Evolutionary conservation across 78 protist species (phyloP).

Genomic region (Polysphondylium violaceum): DNA sequence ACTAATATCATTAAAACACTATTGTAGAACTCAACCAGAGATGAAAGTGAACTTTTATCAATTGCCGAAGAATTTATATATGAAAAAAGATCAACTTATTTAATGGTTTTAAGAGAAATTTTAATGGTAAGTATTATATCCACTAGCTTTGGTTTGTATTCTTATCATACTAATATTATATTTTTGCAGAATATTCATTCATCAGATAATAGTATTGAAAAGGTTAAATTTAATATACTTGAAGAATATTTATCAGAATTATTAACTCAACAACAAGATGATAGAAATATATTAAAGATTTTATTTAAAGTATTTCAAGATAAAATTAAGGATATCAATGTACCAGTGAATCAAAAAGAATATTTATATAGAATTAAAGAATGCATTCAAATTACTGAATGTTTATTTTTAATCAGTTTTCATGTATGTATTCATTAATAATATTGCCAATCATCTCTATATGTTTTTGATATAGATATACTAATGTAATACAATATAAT

Average conservation of each 20-base stretch:
- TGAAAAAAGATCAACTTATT: slow-evolving; percentile 64
- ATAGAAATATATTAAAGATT: slow-evolving; percentile 6
- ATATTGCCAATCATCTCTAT: not conserved
- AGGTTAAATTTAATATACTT: slow-evolving; percentile 5
- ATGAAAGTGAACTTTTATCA: slow-evolving; percentile 1
- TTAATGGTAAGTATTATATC: slow-evolving; percentile 19
- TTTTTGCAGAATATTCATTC: not conserved
- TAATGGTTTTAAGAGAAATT: slow-evolving; percentile 35
- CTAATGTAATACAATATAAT: not conserved
- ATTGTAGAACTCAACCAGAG: slow-evolving; percentile 17
- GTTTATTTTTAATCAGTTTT: slow-evolving; percentile 37
- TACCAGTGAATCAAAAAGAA: slow-evolving; percentile 24
- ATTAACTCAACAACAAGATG: slow-evolving; percentile 1
- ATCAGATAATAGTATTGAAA: slow-evolving; percentile 13
- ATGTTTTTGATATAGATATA: not conserved
- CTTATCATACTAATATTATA: not conserved
- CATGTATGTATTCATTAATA: slow-evolving; percentile 30
- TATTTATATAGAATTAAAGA: slow-evolving; percentile 26
- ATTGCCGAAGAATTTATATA: slow-evolving; percentile 31
- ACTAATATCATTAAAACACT: not conserved
- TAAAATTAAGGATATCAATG: slow-evolving; percentile 20
- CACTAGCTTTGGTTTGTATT: too few species aligned
- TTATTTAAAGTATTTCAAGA: slow-evolving; percentile 25
- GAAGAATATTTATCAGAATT: slow-evolving; percentile 46
- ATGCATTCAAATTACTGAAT: slow-evolving; percentile 28